Base-by-base conservation (phyloP, 1,284 basidiomycete species). In the Irpex sp. region DNA sequence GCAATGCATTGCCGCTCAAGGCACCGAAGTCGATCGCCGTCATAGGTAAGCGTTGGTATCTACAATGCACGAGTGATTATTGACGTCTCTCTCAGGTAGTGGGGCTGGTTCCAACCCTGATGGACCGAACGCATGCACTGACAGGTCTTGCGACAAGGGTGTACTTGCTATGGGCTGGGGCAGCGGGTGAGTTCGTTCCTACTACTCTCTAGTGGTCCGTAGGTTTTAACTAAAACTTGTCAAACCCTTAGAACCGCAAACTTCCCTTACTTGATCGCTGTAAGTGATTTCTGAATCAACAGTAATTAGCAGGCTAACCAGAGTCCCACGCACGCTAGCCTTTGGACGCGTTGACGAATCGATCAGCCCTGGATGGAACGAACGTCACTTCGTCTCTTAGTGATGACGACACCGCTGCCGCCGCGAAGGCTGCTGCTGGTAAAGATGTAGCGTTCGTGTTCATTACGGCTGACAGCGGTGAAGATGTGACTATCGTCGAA, bases 401-500 rank as follows among this genome's bases (percentile, higher is more conserved):
- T 49, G 81, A 86, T 69, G 89, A 83, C 63, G 83, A 89, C 64
- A 67, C 83, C 6, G 71, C 70, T 4, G 75, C 71, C 9, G 87
- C 82, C 0, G 74, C 74, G 2, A 75, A 70, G 6, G 80, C 81
- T 17, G 65, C 62, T 26, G 6, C 19, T 17, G 65, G 65, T 3
- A 66, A 61, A 46, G 54, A 50, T 15, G 62, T 60, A 4, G 65
- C 65, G 11, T 57, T 88, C 17, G 86, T 87, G 0, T 85, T 84
- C 68, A 81, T 89, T 64, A 83, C 83, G 63, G 77, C 77, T 2
- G 79, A 82, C 64, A 78, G 78, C 7, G 81, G 82, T 4, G 80
- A 82, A 4, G 83, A 85, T 70, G 81, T 78, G 1, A 85, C 85
- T 67, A 80, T 88, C 63, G 84, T 89, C 1, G 87, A 89, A 70